Conservation (phyloP, 2,329 filamentous ascomycete species). For the Thermoascus crustaceus region DNA sequence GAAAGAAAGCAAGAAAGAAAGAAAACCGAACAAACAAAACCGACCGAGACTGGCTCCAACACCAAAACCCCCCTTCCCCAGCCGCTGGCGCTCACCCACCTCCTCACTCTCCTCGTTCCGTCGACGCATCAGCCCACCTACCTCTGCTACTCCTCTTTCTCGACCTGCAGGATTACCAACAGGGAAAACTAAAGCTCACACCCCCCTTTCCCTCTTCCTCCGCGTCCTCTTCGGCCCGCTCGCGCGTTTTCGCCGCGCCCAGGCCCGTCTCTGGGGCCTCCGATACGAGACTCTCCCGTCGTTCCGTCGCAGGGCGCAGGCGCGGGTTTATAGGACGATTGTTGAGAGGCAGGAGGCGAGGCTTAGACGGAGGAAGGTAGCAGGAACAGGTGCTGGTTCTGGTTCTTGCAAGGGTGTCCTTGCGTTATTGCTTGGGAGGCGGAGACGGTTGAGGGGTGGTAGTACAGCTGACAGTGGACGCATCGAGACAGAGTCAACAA, state of each 20-base stretch:
- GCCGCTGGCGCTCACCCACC: slow-evolving; percentile 13
- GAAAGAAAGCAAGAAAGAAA: too few species aligned
- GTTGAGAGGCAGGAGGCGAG: slow-evolving; percentile 56
- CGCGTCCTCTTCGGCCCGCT: slow-evolving; percentile 56
- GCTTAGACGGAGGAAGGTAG: slow-evolving; percentile 43
- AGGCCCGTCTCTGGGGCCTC: slow-evolving; percentile 59
- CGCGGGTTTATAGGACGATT: slow-evolving; percentile 67
- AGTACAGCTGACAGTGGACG: too few species aligned
- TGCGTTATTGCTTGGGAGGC: slow-evolving; percentile 18
- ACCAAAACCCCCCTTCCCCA: slow-evolving; percentile 14
- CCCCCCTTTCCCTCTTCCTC: slow-evolving; percentile 44
- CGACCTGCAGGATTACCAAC: slow-evolving; percentile 8
- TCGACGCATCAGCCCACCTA: slow-evolving; percentile 9
- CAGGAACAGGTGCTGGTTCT: slow-evolving; percentile 11
- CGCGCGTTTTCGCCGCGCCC: slow-evolving; percentile 54
- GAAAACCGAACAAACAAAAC: too few species aligned
- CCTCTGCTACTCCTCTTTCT: slow-evolving; percentile 8
- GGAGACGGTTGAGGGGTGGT: slow-evolving; percentile 15
- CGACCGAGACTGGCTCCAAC: slow-evolving; percentile 16
- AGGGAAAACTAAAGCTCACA: background rate
- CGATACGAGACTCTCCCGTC: slow-evolving; percentile 66
- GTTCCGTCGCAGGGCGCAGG: slow-evolving; percentile 63
- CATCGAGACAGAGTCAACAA: too few species aligned
- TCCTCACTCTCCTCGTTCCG: slow-evolving; percentile 11
- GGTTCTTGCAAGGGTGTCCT: slow-evolving; percentile 17